A percentile compares a stretch with the other conserved stretches of the same genome.
Evolutionary conservation across 106 monocot genomes (phyloP).

Genomic region (Dendrobium officinale): DNA sequence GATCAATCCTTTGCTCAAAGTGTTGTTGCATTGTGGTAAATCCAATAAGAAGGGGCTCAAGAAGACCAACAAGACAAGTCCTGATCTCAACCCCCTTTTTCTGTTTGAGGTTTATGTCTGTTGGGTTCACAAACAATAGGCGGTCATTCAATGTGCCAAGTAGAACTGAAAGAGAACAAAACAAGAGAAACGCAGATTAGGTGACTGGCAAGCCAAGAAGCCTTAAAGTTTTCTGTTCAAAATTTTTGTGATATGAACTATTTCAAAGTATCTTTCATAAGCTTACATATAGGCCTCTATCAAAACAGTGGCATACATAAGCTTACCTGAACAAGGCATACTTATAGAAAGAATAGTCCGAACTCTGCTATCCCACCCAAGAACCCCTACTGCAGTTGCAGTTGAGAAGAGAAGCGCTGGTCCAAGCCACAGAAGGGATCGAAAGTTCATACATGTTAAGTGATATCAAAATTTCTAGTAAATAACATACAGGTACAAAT

Average conservation of each 20-base stretch:
- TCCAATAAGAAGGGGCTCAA: slow-evolving; percentile 97
- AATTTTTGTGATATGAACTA: neutral
- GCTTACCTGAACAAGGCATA: slow-evolving; percentile 70
- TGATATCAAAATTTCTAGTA: neutral
- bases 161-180: slow-evolving; percentile 40
- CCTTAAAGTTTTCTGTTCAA: neutral
- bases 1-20: slow-evolving; percentile 94
- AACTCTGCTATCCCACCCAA: slow-evolving; percentile 94
- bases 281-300: too few species aligned
- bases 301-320: neutral
- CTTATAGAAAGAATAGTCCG: slow-evolving; percentile 77
- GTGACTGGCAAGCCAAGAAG: too few species aligned
- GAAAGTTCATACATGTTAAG: slow-evolving; percentile 74
- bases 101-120: slow-evolving; percentile 90
- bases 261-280: too few species aligned
- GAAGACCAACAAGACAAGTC: slow-evolving; percentile 91
- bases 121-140: slow-evolving; percentile 69
- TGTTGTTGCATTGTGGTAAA: slow-evolving; percentile 96
- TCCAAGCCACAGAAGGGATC: slow-evolving; percentile 89
- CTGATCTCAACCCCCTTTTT: slow-evolving; percentile 91
- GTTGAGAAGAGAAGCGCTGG: slow-evolving; percentile 96
- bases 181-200: neutral
- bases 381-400: slow-evolving; percentile 77
- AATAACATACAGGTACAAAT: neutral
- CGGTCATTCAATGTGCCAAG: slow-evolving; percentile 93